phyloP scores from a whole-genome alignment of 1,284 basidiomycete genomes.

The Pholiota adiposa region DNA sequence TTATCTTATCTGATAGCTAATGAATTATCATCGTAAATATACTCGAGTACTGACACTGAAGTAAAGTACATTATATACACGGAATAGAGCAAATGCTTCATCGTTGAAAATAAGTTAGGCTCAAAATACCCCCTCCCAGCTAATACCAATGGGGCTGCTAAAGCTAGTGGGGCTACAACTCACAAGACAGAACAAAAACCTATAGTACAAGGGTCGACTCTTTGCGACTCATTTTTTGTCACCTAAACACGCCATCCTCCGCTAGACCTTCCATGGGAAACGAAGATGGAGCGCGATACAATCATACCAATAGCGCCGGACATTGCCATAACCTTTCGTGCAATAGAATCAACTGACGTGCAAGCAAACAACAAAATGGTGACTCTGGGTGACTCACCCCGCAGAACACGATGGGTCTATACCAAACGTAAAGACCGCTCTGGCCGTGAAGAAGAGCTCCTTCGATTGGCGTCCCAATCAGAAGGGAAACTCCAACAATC shows the following conservation, averaged over 20 bases:
- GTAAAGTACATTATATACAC: not conserved
- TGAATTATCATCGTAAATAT: not conserved
- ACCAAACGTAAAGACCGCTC: constrained; percentile 36
- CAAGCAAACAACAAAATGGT: not conserved
- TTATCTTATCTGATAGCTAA: not conserved
- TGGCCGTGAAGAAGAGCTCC: constrained; percentile 40
- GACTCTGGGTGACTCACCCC: constrained; percentile 33
- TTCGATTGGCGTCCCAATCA: constrained; percentile 53
- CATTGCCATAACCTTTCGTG: constrained; percentile 17
- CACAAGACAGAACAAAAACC: not conserved
- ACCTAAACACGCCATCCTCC: constrained; percentile 14
- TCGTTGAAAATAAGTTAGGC: not conserved
- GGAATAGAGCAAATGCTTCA: not conserved
- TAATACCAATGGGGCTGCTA: not conserved
- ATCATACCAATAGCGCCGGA: constrained; percentile 28
- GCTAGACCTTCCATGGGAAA: constrained; percentile 17
- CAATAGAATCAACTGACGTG: not conserved
- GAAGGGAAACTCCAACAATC: constrained; percentile 48
- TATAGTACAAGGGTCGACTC: constrained; percentile 1
- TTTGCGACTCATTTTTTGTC: not conserved
- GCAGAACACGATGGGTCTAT: constrained; percentile 42
- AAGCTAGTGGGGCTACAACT: not conserved
- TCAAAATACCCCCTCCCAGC: not conserved
- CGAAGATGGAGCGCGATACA: constrained; percentile 25
- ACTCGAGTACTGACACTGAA: no score